Conservation (phyloP, 2,329 filamentous ascomycete genomes). For the Leptodontidium sp. region DNA sequence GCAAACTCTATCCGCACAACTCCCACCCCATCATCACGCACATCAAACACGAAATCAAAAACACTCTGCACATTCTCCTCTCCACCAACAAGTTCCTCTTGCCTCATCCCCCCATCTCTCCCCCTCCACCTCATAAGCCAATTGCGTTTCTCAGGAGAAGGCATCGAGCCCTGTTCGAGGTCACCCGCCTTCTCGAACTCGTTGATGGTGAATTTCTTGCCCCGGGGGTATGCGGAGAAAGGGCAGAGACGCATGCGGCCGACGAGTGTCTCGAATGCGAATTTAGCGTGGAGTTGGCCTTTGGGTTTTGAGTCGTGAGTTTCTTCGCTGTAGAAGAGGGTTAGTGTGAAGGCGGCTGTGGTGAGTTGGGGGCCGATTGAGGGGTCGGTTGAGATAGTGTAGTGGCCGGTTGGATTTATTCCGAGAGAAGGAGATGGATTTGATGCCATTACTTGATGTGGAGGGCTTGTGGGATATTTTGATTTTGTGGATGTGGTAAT, state of each 20-base stretch:
- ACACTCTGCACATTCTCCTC: not conserved
- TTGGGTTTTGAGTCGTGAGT: not conserved
- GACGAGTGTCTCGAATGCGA: not conserved
- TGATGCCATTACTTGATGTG: not conserved
- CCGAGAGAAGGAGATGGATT: not conserved
- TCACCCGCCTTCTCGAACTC: constrained; percentile 12
- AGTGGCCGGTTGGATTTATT: not conserved
- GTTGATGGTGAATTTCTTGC: not conserved
- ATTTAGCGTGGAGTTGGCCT: not conserved
- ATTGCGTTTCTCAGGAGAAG: constrained; percentile 5
- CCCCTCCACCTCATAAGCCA: constrained; percentile 18
- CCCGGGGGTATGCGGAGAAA: not conserved
- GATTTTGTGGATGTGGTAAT: not conserved
- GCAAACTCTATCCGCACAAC: not conserved
- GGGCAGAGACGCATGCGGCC: constrained; percentile 1
- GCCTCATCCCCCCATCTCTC: constrained; percentile 5
- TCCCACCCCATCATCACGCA: not conserved
- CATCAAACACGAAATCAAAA: not conserved
- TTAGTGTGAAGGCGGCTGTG: not conserved
- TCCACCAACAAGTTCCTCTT: not conserved
- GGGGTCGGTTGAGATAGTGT: no score
- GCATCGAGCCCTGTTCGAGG: not conserved
- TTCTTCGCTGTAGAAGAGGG: not conserved
- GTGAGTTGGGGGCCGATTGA: not conserved
- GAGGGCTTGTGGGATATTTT: not conserved